Conservation (phyloP, 805 yeast genomes). For the Pichia nakasei region DNA sequence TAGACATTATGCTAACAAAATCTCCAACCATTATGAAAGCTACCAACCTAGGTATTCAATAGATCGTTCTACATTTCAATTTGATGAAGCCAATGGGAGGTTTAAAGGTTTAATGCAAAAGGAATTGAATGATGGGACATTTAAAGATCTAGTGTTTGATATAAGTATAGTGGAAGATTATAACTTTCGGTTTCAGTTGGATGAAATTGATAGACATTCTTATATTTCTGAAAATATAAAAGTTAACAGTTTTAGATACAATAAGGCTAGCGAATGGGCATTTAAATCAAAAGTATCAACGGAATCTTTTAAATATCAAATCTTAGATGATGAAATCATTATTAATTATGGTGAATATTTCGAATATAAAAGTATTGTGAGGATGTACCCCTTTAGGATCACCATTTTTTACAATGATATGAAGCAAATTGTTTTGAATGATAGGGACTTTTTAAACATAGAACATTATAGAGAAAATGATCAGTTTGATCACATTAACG, state of each 20-base stretch:
- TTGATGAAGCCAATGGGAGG: slow-evolving; percentile 22
- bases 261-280: slow-evolving; percentile 53
- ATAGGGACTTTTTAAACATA: slow-evolving; percentile 59
- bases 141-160: slow-evolving; percentile 44
- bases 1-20: slow-evolving; percentile 49
- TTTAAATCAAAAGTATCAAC: slow-evolving; percentile 25
- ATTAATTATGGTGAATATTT: slow-evolving; percentile 29
- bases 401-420: slow-evolving; percentile 37
- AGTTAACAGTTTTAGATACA: slow-evolving; percentile 41
- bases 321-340: slow-evolving; percentile 15
- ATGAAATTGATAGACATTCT: slow-evolving; percentile 46
- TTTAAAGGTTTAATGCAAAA: slow-evolving; percentile 44
- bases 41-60: slow-evolving; percentile 34
- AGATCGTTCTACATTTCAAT: slow-evolving; percentile 28
- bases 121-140: slow-evolving; percentile 29
- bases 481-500: slow-evolving; percentile 27
- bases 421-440: slow-evolving; percentile 54
- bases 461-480: slow-evolving; percentile 65
- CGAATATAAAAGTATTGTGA: slow-evolving; percentile 35
- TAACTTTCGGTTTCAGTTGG: slow-evolving; percentile 52
- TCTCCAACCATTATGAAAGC: slow-evolving; percentile 17
- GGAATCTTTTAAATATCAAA: slow-evolving; percentile 18
- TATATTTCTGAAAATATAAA: slow-evolving; percentile 1
- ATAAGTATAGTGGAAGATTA: slow-evolving; percentile 48
- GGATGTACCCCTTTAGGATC: slow-evolving; percentile 41